Percentiles rank a stretch among this genome's conserved stretches.
These are phyloP conservation scores for Polytrichum commune DNA, from an alignment of 225 moss, liverwort and hornwort genomes.

Conservation along the genomic window DNA sequence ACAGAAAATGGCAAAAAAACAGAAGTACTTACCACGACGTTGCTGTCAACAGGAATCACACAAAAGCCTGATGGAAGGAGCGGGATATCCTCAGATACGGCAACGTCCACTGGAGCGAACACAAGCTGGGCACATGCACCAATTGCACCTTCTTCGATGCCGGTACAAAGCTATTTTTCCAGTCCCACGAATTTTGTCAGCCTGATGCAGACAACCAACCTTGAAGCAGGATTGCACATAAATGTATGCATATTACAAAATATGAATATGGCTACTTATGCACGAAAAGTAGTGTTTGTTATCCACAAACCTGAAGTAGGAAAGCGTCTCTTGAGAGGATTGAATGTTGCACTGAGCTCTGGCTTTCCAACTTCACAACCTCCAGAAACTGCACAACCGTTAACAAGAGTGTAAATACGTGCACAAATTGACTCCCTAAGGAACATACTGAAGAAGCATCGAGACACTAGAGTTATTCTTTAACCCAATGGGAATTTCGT, in stretches of 20 bases:
- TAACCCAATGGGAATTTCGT: no score
- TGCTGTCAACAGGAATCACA: conserved; percentile 91
- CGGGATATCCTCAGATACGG: conserved; percentile 83
- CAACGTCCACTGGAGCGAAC: conserved; percentile 91
- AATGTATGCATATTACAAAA: neutral
- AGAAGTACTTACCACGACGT: conserved; percentile 48
- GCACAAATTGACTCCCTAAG: neutral
- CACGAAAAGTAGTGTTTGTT: no score
- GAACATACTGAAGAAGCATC: neutral
- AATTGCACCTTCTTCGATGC: conserved; percentile 91
- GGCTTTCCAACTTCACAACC: conserved; percentile 93
- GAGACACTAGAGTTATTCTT: neutral
- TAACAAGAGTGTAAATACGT: neutral
- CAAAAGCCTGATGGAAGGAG: conserved; percentile 77
- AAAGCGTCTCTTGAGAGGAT: conserved; percentile 80
- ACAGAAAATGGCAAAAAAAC: neutral
- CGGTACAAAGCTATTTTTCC: conserved; percentile 74
- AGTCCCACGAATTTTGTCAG: no score
- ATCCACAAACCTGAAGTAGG: conserved; percentile 69
- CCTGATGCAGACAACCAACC: no score
- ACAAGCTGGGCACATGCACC: conserved; percentile 94
- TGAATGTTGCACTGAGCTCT: conserved; percentile 77
- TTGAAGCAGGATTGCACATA: no score
- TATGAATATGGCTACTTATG: no score
- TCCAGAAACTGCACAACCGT: conserved; percentile 65